These are phyloP conservation scores for Kockiozyma suomiensis DNA, from an alignment of 805 yeast species.

Conservation along the genomic window DNA sequence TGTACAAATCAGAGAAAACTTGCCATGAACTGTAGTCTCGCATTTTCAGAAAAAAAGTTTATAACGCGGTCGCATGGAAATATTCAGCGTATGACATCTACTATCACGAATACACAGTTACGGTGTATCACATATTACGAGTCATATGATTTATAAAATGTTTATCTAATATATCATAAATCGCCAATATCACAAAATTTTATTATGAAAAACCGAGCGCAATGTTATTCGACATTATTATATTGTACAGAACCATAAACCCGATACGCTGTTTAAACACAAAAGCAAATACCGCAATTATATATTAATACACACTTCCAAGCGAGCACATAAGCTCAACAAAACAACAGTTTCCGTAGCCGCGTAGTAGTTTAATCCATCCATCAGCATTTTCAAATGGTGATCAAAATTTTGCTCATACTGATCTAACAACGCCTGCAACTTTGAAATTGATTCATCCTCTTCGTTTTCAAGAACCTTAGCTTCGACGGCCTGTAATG, in stretches of 20 bases:
- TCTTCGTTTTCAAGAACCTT: conserved; percentile 45
- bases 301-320: conserved; percentile 36
- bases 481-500: conserved; percentile 49
- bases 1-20: too few species aligned
- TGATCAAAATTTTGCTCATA: conserved; percentile 47
- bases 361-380: conserved; percentile 47
- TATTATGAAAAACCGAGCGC: too few species aligned
- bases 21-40: too few species aligned
- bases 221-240: too few species aligned
- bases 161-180: too few species aligned
- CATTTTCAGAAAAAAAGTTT: too few species aligned
- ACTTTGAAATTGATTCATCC: conserved; percentile 40
- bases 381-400: conserved; percentile 48
- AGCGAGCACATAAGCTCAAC: conserved; percentile 48
- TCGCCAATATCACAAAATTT: too few species aligned
- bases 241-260: background rate
- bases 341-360: conserved; percentile 51
- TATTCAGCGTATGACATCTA: too few species aligned
- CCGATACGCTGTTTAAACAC: background rate
- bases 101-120: too few species aligned
- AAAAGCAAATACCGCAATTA: background rate
- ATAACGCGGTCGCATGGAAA: too few species aligned
- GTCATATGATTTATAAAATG: too few species aligned
- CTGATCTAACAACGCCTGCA: conserved; percentile 39
- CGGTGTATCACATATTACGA: too few species aligned